Evolutionary conservation across 805 yeast species (phyloP).

Genomic region (Kuraishia capsulata): DNA sequence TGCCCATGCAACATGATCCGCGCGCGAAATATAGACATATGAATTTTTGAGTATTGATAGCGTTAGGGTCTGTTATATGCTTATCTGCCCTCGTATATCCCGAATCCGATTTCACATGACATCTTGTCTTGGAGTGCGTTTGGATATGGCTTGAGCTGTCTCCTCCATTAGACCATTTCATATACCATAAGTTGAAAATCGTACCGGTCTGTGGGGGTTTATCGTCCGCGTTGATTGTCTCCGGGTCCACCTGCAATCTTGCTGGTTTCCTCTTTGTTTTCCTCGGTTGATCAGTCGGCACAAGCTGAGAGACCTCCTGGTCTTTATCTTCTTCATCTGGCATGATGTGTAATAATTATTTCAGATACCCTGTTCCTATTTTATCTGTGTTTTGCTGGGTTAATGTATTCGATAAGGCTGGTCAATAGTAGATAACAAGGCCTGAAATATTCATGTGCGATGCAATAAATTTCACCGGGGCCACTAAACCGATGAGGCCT

Average conservation of each 20-base stretch:
- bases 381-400: too few species aligned
- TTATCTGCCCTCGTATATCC: conserved; percentile 70
- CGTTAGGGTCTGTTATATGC: conserved; percentile 16
- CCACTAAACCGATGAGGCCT: too few species aligned
- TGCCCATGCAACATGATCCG: conserved; percentile 79
- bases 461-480: too few species aligned
- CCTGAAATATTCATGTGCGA: too few species aligned
- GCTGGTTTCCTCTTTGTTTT: conserved; percentile 39
- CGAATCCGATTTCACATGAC: conserved; percentile 52
- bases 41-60: conserved; percentile 24
- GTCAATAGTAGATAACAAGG: too few species aligned
- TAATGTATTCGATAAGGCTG: too few species aligned
- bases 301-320: too few species aligned
- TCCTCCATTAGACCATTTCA: conserved; percentile 82
- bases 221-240: conserved; percentile 41
- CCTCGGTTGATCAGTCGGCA: too few species aligned
- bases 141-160: conserved; percentile 27
- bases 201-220: conserved; percentile 77
- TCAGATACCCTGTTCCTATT: too few species aligned
- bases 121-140: conserved; percentile 44
- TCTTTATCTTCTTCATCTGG: too few species aligned
- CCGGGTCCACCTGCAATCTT: conserved; percentile 63
- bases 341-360: too few species aligned
- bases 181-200: conserved; percentile 80
- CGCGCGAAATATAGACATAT: conserved; percentile 83